Evolutionary conservation across 179 eudicot genomes (phyloP).

Genomic region (Spinacia oleracea): DNA sequence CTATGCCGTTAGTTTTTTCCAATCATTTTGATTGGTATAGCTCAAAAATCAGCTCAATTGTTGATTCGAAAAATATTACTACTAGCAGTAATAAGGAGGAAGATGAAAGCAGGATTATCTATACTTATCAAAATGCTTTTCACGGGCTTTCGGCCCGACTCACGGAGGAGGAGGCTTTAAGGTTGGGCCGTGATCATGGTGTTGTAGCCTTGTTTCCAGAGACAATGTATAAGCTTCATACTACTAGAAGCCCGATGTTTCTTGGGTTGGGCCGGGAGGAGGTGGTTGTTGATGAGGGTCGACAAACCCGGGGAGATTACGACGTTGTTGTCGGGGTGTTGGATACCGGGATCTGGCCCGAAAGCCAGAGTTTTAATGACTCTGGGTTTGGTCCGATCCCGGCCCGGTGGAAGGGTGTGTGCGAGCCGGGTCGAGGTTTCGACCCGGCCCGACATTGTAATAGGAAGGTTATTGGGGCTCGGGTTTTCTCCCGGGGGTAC

Average conservation of each 20-base stretch:
- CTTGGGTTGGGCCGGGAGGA: constrained; percentile 55
- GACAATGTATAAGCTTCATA: constrained; percentile 57
- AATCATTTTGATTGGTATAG: constrained; percentile 67
- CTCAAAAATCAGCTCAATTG: constrained; percentile 50
- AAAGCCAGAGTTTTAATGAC: constrained; percentile 85
- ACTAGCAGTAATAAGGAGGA: background rate
- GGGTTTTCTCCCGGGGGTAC: constrained; percentile 70
- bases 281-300: constrained; percentile 6
- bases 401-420: constrained; percentile 65
- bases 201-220: constrained; percentile 61
- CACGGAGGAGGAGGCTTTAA: constrained; percentile 48
- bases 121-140: constrained; percentile 63
- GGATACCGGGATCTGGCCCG: constrained; percentile 95
- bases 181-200: constrained; percentile 37
- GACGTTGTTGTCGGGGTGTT: constrained; percentile 84
- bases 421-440: constrained; percentile 68
- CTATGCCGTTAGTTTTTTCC: constrained; percentile 55
- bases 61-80: constrained; percentile 19
- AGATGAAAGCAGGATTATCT: constrained; percentile 50
- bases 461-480: constrained; percentile 68
- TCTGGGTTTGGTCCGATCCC: constrained; percentile 52
- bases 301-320: constrained; percentile 33
- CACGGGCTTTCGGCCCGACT: constrained; percentile 79
- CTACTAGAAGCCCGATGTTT: constrained; percentile 76
- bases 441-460: constrained; percentile 57